Evolutionary conservation across 192 early-diverging fungal genomes (phyloP), one percentile per base, ranked within the genome.

Genomic region (Podila verticillata): DNA sequence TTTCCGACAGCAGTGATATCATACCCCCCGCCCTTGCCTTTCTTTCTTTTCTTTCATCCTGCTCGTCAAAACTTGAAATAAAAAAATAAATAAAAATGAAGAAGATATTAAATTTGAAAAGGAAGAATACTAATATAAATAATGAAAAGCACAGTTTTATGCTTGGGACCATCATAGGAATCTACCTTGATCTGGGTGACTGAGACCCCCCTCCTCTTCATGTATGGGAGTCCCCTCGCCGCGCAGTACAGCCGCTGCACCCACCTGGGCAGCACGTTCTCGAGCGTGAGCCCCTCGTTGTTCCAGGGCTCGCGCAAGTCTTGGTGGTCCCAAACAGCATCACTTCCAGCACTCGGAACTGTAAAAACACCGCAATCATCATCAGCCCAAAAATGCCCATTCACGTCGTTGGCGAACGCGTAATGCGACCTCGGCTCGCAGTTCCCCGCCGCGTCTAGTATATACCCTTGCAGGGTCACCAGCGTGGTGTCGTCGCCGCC

Each of bases 301-400:
- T 48, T 17, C 60, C 70, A 72, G 10, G 61, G 66, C 49, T 74
- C 72, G 15, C 35, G 68, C 30, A 66, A 29, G 61, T 72, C 63
- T 57, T 74, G 74, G 51, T 70, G 66, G 6, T 93, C 24, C 90
- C 89, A 36, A 92, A 81, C 29, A 93, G 80, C 51, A 95, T 86
- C 13, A 89, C 83, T 49, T 93, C 93, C 51, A 86, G 87, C 57
- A 93, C 82, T 29, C 88, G 86, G 72, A 88, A 93, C 22, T 88
- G 59, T 30, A 89, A 70, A 61, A 92, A 70, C 5, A 91, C 70
- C 36, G 81, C 74, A 59, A 95, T 93, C 59, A 95, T 70, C 13
- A 93, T 65, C 48, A 95, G 88, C 9, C 93, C 93, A 26, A 94
- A 77, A 35, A 93, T 87, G 36, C 93, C 93, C 57, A 94, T 82